Base-by-base conservation (phyloP, 2,329 filamentous ascomycete species). In the Aspergillus ochraceoroseus region DNA sequence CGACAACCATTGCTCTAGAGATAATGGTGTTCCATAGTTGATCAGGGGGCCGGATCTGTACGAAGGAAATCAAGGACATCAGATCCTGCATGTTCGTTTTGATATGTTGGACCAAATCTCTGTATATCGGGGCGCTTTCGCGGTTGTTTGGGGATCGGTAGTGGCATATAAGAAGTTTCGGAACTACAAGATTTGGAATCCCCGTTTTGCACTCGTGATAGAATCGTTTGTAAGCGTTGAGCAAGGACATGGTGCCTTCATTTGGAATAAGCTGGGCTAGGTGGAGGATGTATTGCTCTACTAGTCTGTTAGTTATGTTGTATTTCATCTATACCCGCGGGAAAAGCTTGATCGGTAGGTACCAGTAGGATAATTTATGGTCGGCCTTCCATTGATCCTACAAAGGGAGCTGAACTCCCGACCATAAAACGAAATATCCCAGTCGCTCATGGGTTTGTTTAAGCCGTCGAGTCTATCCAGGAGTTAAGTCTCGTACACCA, bases 141-240 rank as follows among this genome's bases (percentile, higher is more conserved):
- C 84, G 84, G 48, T 88, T 84, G 52, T 88, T 84, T 45, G 88
- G 74, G 0, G 83, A 85, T 26, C 82, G 79, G 56, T 88, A 85
- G 17, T 84, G 83, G 32, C 81, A 83, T 7, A 90, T 76, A 27
- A 87, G 75, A 2, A 90, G 74, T 59, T 89, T 62, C 1, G 58
- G 85, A 0, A 83, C 83, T 1, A 74, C 68, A 41, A 88, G 75
- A 9, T 31, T 29, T 4, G 34, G 38, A 18, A 13, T 7, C 5
- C 31, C 15, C 8, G 20, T 12, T 26, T 7, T 17, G 12, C n/a
- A 37, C 5, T 13, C 5, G n/a, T 27, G 29, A 17, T 22, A 37
- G 23, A 41, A 45, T 1, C 13, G 30, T 2, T 32, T 17, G 14
- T 45, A 45, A 6, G 38, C 30, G 25, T 45, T 18, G 3, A 45